Conservation (phyloP, 176 grass and related monocot genomes). For the Rhynchospora tenuis region DNA sequence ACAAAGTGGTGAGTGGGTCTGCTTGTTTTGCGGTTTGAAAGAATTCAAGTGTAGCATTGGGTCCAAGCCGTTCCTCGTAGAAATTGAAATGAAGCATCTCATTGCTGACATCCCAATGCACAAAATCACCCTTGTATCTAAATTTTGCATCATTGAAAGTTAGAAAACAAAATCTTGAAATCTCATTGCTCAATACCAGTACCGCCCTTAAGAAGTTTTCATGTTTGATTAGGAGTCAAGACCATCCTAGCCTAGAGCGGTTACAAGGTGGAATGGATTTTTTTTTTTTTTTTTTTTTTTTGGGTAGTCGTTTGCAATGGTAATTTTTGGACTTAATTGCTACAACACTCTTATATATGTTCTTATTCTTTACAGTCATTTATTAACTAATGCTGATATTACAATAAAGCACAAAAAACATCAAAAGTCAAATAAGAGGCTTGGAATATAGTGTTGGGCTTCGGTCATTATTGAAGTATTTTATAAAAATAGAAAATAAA, state of each 20-base stretch:
- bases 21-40: conserved; percentile 51
- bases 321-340: neutral
- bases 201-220: neutral
- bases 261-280: neutral
- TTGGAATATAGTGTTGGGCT: neutral
- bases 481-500: neutral
- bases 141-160: conserved; percentile 1
- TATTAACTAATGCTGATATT: neutral
- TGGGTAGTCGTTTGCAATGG: no score
- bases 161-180: neutral
- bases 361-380: neutral
- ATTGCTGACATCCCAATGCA: conserved; percentile 96
- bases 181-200: neutral
- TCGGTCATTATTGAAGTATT: neutral
- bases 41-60: conserved; percentile 63
- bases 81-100: conserved; percentile 96
- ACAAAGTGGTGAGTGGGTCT: conserved; percentile 78
- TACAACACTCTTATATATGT: neutral
- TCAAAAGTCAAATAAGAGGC: neutral
- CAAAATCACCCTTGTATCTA: conserved; percentile 76
- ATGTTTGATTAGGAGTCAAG: neutral
- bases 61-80: conserved; percentile 67
- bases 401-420: neutral
- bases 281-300: no score
- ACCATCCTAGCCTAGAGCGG: neutral